These are phyloP conservation scores for Zoysia matrella DNA, from an alignment of 202 grass and related monocot species.

Conservation along the genomic window DNA sequence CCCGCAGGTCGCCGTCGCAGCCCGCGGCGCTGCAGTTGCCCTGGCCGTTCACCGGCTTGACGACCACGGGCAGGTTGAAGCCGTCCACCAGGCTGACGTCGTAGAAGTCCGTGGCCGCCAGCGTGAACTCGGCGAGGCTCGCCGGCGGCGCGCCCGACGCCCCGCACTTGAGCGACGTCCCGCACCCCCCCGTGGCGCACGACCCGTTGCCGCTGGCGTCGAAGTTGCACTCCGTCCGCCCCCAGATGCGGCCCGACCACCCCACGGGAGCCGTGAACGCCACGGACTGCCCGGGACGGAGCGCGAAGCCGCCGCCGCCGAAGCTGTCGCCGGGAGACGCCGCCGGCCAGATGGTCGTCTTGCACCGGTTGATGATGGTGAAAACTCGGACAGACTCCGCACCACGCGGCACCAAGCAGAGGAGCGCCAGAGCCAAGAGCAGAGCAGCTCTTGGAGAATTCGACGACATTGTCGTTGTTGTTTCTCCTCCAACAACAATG, in stretches of 20 bases:
- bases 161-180: slow-evolving; percentile 52
- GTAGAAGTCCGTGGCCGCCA: slow-evolving; percentile 73
- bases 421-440: slow-evolving; percentile 37
- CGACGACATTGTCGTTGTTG: neutral
- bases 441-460: slow-evolving; percentile 28
- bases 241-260: slow-evolving; percentile 85
- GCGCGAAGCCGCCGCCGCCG: slow-evolving; percentile 71
- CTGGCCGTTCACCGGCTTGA: slow-evolving; percentile 53
- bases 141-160: slow-evolving; percentile 60
- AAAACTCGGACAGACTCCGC: slow-evolving; percentile 58
- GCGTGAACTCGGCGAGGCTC: slow-evolving; percentile 83
- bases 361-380: slow-evolving; percentile 91
- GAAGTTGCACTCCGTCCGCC: slow-evolving; percentile 12
- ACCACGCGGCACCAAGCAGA: slow-evolving; percentile 35
- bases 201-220: slow-evolving; percentile 61
- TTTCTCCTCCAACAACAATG: too few relatives aligned
- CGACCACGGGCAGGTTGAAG: slow-evolving; percentile 68
- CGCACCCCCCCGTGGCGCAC: slow-evolving; percentile 73
- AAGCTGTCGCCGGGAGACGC: slow-evolving; percentile 72
- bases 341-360: slow-evolving; percentile 79
- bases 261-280: slow-evolving; percentile 73
- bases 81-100: slow-evolving; percentile 97
- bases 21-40: slow-evolving; percentile 73
- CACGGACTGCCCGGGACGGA: slow-evolving; percentile 65
- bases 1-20: slow-evolving; percentile 69